Percentiles rank a stretch among this genome's conserved stretches.
These are phyloP conservation scores for Aspergillus aculeatinus DNA, from an alignment of 2,329 filamentous ascomycete genomes.

Conservation along the genomic window DNA sequence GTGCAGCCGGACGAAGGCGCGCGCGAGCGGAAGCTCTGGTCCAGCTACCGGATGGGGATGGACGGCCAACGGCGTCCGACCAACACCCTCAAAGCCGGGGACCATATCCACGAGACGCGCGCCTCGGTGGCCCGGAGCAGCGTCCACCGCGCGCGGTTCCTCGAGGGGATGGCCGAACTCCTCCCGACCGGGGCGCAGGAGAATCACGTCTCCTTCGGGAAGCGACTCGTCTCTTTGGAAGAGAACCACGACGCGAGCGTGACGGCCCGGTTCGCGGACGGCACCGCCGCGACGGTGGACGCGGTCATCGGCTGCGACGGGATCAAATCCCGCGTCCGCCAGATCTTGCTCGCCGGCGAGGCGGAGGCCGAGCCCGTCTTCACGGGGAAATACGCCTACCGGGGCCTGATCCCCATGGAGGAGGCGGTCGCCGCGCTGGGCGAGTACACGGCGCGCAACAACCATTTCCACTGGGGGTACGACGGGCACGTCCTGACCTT, in stretches of 20 bases:
- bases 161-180: not conserved
- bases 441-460: slow-evolving; percentile 1
- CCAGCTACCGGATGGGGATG: slow-evolving; percentile 6
- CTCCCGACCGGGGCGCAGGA: not conserved
- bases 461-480: slow-evolving; percentile 1
- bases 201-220: not conserved
- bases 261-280: slow-evolving; percentile 4
- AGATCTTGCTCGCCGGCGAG: slow-evolving; percentile 2
- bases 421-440: not conserved
- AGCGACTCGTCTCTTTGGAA: not conserved
- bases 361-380: not conserved
- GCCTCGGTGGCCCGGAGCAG: slow-evolving; percentile 3
- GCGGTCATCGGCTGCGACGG: slow-evolving; percentile 7
- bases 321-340: slow-evolving; percentile 1
- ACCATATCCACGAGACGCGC: slow-evolving; percentile 2
- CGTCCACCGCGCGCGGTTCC: slow-evolving; percentile 6
- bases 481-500: slow-evolving; percentile 1
- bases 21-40: not conserved
- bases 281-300: not conserved
- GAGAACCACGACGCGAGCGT: not conserved
- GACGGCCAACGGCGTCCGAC: not conserved
- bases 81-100: not conserved
- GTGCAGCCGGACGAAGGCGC: slow-evolving; percentile 1
- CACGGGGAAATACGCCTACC: slow-evolving; percentile 33
- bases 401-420: slow-evolving; percentile 52